Conservation (phyloP, 257 asterid species). For the Fraxinus quadrangulata region DNA sequence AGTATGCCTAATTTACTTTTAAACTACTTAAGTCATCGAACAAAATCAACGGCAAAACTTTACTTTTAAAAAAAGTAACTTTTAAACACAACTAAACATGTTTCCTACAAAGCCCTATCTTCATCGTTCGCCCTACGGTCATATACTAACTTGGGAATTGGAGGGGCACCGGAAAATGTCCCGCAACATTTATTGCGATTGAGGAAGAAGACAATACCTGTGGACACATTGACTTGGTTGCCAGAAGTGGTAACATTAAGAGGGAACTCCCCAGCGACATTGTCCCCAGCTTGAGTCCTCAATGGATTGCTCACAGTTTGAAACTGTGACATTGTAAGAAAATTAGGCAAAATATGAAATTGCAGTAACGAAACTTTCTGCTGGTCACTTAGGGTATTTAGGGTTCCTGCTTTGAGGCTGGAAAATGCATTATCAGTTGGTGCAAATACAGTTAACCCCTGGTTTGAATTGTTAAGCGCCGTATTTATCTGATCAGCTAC, state of each 20-base stretch:
- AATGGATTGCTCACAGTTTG: constrained; percentile 87
- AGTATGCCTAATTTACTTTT: not conserved
- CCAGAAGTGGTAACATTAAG: constrained; percentile 74
- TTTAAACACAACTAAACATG: not conserved
- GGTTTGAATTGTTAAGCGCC: constrained; percentile 77
- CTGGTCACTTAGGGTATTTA: constrained; percentile 69
- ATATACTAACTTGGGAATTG: no score
- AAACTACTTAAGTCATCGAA: not conserved
- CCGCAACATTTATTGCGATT: not conserved
- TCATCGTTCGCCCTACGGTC: no score
- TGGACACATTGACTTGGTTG: constrained; percentile 76
- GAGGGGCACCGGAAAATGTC: not conserved
- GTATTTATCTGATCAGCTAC: constrained; percentile 67
- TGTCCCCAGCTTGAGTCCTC: constrained; percentile 84
- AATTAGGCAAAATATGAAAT: constrained; percentile 63
- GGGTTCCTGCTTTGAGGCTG: constrained; percentile 60
- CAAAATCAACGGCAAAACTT: not conserved
- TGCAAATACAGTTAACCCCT: constrained; percentile 78
- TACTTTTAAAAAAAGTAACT: not conserved
- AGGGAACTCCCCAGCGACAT: constrained; percentile 49
- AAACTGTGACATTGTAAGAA: constrained; percentile 62
- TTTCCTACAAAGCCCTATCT: no score
- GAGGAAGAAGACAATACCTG: constrained; percentile 23
- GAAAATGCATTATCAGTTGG: constrained; percentile 84
- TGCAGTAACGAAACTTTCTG: constrained; percentile 64